Base-by-base conservation (phyloP, 1,284 basidiomycete genomes). In the Lentinus polychrous region DNA sequence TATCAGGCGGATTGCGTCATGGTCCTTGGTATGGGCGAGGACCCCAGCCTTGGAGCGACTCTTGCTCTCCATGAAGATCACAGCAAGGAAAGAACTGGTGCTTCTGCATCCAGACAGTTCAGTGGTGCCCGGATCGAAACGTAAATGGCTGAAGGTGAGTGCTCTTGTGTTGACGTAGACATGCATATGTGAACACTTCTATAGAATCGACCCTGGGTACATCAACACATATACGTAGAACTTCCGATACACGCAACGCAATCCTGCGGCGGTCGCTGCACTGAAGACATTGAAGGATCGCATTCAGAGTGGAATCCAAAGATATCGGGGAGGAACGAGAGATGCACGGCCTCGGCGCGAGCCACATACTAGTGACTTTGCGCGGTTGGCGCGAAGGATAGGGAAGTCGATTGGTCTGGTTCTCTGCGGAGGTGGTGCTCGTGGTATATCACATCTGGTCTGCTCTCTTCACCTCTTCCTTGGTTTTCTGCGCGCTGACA, bases 51-150 rank as follows among this genome's bases (percentile, higher is more conserved):
- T 15, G 94, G 94, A 20, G 94, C 81, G 94, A 45, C 70, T 99
- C 10, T 69, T 99, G 41, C 78, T 94, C 37, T 91, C 93, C 5
- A 86, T 92, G 79, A 99, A 99, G 72, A 98, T 94, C 1, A 99
- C 94, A 0, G 95, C 96, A 14, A 74, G 96, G 52, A 99, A 99
- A 66, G 95, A 99, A 66, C 79, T 99, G 24, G 86, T 99, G 3
- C 73, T 99, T 8, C 74, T 99, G 8, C 95, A 99, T 62, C 85
- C 94, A 2, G 92, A 97, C 60, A 82, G 94, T 32, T 86, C 83
- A 27, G 92, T 99, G 2, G 72, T 80, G 2, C 86, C 94, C 2
- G 95, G 96, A 2, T 94, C 91, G 8, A 99, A 96, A 23, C 80
- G 95, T 46, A 88, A 91, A 63, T 99, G 95, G 95, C 75, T 99